Base-by-base conservation (phyloP, 176 grass and related monocot species). In the Phragmites australis region DNA sequence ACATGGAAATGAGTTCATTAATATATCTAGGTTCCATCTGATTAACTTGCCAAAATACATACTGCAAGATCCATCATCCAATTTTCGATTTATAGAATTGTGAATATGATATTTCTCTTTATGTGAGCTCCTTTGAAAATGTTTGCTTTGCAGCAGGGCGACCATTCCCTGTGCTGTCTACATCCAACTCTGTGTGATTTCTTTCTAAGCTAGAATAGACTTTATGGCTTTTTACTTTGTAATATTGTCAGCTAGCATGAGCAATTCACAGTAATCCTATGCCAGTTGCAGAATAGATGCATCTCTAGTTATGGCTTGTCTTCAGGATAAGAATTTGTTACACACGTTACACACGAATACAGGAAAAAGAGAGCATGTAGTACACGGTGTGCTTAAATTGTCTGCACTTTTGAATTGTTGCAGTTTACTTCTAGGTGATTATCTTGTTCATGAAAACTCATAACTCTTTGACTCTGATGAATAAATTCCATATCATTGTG, bases 1-100 rank as follows among this genome's bases (percentile, higher is more conserved):
- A 32, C 72, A 19, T 30, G 27, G 19, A n/a, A 42, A 65, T 56
- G 49, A 6, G 3, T 51, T 77, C 17, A 22, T 23, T 27, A 18
- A n/a, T 53, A 37, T 74, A 27, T 47, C 67, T 47, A 59, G 44
- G 14, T 82, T 79, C 26, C 55, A 44, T 79, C 44, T 79, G 51
- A 77, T 19, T 60, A 29, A 41, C 43, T 8, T 53, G 44, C 52
- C 43, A 70, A 57, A 69, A 14, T 29, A 17, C 21, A 42, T 39
- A 4, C 27, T 5, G 17, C 55, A 62, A 62, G 15, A 46, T 73
- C 47, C 26, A 37, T 23, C n/a, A 17, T 19, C 21, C 8, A 52
- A 12, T 48, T 57, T 56, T 80, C 8, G 1, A 23, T n/a, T 70
- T 78, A 63, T 23, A 23, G 60, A 79, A 14, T 12, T 85, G 34